Conservation (phyloP, 345 rosid genomes). For the Hirschfeldia incana region DNA sequence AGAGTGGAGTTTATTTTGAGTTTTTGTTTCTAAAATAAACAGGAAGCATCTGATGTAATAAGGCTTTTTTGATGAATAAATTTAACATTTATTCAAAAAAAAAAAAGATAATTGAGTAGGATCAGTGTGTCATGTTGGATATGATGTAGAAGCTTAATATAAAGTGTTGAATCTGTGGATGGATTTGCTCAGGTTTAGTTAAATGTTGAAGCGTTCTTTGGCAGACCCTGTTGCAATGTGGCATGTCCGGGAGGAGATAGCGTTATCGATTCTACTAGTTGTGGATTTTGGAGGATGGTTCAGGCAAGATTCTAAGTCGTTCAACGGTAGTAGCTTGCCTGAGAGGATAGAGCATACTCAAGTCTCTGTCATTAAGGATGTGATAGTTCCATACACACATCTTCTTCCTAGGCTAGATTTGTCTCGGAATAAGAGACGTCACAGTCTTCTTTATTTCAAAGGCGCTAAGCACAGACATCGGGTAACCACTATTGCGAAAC, state of each 20-base stretch:
- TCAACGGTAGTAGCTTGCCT: conserved; percentile 50
- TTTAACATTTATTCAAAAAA: too few relatives aligned
- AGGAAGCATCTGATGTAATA: too few relatives aligned
- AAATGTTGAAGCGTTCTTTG: conserved; percentile 82
- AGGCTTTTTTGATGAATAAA: too few relatives aligned
- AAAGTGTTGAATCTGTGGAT: conserved; percentile 46
- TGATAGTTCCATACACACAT: conserved; percentile 87
- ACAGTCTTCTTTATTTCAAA: conserved; percentile 78
- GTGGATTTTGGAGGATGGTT: conserved; percentile 99
- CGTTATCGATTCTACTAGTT: conserved; percentile 75
- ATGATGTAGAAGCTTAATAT: conserved; percentile 36
- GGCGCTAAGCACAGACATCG: conserved; percentile 92
- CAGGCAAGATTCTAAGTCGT: conserved; percentile 72
- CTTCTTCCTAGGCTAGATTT: conserved; percentile 70
- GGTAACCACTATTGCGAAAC: conserved; percentile 47
- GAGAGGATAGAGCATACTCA: conserved; percentile 75
- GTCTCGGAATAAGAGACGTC: conserved; percentile 62
- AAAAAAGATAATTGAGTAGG: too few relatives aligned
- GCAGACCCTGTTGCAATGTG: conserved; percentile 99
- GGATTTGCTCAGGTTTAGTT: conserved; percentile 64
- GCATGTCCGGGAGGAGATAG: conserved; percentile 85
- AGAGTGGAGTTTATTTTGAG: too few relatives aligned
- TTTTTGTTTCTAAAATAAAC: too few relatives aligned
- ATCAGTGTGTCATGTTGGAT: not conserved
- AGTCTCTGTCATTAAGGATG: conserved; percentile 94